Evolutionary conservation across 1,284 basidiomycete species (phyloP), one percentile per base, ranked within the genome.

Genomic region (Heliocybe sulcata): DNA sequence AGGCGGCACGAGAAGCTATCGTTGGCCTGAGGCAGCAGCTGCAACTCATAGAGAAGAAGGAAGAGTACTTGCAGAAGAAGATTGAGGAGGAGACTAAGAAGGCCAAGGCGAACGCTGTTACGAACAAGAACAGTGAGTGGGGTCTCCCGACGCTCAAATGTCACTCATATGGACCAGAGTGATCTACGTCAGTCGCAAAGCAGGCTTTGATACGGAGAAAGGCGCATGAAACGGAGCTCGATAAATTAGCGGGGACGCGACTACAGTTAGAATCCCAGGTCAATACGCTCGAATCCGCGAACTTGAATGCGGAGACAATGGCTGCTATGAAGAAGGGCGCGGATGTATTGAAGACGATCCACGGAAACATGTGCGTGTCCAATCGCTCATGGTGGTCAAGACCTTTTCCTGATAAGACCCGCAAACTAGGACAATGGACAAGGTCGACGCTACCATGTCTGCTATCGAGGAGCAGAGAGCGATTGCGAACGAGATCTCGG

Each of bases 21-120:
- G 89, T 96, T 57, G 79, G 75, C 31, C 77, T 96, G 63, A 82
- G 94, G 64, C 86, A 93, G 72, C 90, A 94, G 68, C 80, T 95
- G 59, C 84, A 95, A 71, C 90, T 98, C 85, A 87, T 99, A 63
- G 94, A 98, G 81, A 99, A 98, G 92, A 98, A 98, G 79, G 97
- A 99, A 77, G 95, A 98, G 72, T 81, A 92, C 72, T 77, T 98
- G 60, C 87, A 91, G 78, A 94, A 92, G 81, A 95, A 97, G 86
- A 94, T 99, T 63, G 94, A 97, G 45, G 94, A 98, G 59, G 96
- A 98, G 69, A 65, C 85, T 64, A 86, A 85, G 78, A 97, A 94
- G 75, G 97, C 97, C 25, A 90, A 84, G 70, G 85, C 89, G 22
- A 96, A 98, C 69, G 95, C 93, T 31, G 92, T 97, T 50, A 85